Base-by-base conservation (phyloP, 192 early-diverging fungal genomes). In the Gonapodya prolifera region DNA sequence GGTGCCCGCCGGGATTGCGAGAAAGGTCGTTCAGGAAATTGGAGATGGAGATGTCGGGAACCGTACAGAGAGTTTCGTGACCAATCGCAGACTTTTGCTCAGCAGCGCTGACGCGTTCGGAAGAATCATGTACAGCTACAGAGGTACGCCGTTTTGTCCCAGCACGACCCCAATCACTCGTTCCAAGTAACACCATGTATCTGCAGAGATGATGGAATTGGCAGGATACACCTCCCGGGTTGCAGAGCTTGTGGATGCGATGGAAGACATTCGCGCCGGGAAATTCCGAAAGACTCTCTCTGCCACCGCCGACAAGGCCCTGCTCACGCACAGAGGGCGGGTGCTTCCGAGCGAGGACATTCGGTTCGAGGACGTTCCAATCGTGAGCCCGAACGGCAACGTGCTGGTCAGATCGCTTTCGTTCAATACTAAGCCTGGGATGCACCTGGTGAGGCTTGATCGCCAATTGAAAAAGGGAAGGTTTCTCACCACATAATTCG, bases 171-270 rank as follows among this genome's bases (percentile, higher is more conserved):
- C n/a, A 16, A n/a, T 69, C 13, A 16, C n/a, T 69, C 13, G n/a
- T n/a, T 16, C 45, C 45, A 16, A n/a, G 45, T n/a, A n/a, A n/a
- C n/a, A n/a, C n/a, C n/a, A 16, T 69, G 45, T n/a, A 8, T n/a
- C 45, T 16, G 8, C 45, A 69, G 71, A 99, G 82, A 88, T 99
- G 31, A 90, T 92, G 23, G 94, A 98, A 82, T 87, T 99, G 70
- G 95, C 97, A 32, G 97, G 97, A 29, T 98, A 94, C 80, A 95
- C 96, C 23, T 89, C 90, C 75, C 92, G 97, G 76, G 97, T 97
- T 1, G 87, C 90, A 17, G 91, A 93, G 35, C 83, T 99, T 70
- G 80, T 98, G 33, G 85, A 91, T 32, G 94, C 95, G 18, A 89
- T 99, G 80, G 91, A 94, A 34, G 96, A 96, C 80, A 91, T 98